These are phyloP conservation scores for Alternaria sp. DNA, from an alignment of 2,329 filamentous ascomycete species.

Conservation along the genomic window DNA sequence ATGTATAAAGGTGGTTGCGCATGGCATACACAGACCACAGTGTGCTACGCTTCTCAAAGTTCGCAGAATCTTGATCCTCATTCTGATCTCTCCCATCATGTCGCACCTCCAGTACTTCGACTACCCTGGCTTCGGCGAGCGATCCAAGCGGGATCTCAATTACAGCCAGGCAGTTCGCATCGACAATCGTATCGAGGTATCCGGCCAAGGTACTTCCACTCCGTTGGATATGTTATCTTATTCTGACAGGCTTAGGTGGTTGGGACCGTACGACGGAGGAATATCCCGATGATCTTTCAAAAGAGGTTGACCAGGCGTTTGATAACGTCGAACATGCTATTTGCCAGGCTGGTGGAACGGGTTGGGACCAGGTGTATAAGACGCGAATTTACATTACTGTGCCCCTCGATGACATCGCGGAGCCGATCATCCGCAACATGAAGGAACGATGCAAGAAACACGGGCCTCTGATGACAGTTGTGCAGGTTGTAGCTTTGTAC, in stretches of 20 bases:
- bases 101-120: not conserved
- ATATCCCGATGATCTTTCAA: conserved; percentile 24
- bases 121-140: conserved; percentile 24
- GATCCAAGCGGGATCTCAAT: conserved; percentile 25
- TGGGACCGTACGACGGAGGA: conserved; percentile 36
- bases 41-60: not conserved
- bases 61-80: not conserved
- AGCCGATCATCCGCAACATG: conserved; percentile 22
- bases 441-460: conserved; percentile 35
- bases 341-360: conserved; percentile 61
- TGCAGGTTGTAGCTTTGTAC: conserved; percentile 33
- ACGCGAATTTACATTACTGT: conserved; percentile 28
- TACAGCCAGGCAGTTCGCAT: conserved; percentile 41
- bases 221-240: not conserved
- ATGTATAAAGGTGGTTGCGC: not conserved
- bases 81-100: not conserved
- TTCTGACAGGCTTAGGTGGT: conserved; percentile 25
- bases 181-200: conserved; percentile 35
- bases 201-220: conserved; percentile 32
- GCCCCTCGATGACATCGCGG: conserved; percentile 22
- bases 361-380: conserved; percentile 59
- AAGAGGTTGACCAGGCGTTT: conserved; percentile 55
- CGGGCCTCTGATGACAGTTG: conserved; percentile 33
- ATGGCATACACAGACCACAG: not conserved
- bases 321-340: conserved; percentile 63